Evolutionary conservation across 2,329 filamentous ascomycete genomes (phyloP).

Genomic region (Ophiocordyceps camponoti-leonardi): DNA sequence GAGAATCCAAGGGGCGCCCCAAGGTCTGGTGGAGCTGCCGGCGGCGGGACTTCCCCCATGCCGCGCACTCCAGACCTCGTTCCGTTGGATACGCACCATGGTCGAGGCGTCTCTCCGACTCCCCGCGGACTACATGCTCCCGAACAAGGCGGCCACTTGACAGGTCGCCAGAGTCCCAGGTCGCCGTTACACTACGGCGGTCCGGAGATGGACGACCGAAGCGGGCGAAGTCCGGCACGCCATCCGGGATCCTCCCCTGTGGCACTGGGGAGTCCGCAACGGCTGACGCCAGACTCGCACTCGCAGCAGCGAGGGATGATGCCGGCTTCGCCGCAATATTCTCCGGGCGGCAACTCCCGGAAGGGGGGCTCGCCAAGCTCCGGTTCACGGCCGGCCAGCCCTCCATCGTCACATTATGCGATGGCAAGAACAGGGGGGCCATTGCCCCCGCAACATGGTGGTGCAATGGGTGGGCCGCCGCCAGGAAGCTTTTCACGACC

Average conservation of each 20-base stretch:
- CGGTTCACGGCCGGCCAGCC: conserved; percentile 9
- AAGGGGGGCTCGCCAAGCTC: conserved; percentile 28
- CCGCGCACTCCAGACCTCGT: not conserved
- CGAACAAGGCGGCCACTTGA: conserved; percentile 24
- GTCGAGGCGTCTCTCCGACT: not conserved
- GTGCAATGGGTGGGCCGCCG: conserved; percentile 6
- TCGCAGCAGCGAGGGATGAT: conserved; percentile 50
- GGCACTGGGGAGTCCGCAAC: conserved; percentile 25
- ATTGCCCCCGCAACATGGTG: conserved; percentile 6
- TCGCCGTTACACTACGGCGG: not conserved
- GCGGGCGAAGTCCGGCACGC: conserved; percentile 43
- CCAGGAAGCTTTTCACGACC: conserved; percentile 15
- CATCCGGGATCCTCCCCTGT: conserved; percentile 48
- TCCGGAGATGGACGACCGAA: not conserved
- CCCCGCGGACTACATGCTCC: not conserved
- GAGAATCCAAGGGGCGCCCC: not conserved
- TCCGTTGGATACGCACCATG: not conserved
- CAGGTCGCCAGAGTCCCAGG: not conserved
- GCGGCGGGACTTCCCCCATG: not conserved
- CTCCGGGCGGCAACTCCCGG: conserved; percentile 37
- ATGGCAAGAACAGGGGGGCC: conserved; percentile 8
- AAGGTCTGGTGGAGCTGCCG: not conserved
- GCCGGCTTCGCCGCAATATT: conserved; percentile 26
- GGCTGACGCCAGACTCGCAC: conserved; percentile 62
- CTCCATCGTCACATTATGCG: conserved; percentile 11